Evolutionary conservation across 768 basidiomycete species (phyloP), one percentile per base, ranked within the genome.

Genomic region (Crassisporium funariophilum): DNA sequence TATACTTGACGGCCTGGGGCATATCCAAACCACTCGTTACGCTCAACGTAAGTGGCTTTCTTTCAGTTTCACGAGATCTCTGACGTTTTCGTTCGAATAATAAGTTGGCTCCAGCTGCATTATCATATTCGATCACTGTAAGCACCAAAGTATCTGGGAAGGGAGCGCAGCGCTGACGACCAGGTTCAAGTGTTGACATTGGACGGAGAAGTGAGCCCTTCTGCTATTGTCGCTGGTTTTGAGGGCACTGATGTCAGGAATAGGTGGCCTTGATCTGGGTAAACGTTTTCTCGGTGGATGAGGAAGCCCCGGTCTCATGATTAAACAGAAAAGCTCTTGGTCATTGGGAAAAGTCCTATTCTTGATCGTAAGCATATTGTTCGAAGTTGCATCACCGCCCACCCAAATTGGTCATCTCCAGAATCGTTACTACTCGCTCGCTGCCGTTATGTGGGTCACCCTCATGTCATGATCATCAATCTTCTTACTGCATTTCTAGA

Each of bases 241-340:
- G 6, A n/a, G 23, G n/a, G 22, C 35, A 10, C 23, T 16, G 20
- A 12, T 41, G 15, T 25, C 21, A 5, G 6, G 13, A 9, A 3
- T 53, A 82, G 80, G 59, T 81, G 33, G 68, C 76, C 33, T 61
- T 81, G 23, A 78, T 83, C 33, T 83, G 81, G 81, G 79, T 81
- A 59, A 15, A n/a, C 34, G 41, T 24, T n/a, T 23, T 36, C 29
- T 16, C 4, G n/a, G n/a, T n/a, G n/a, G n/a, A n/a, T n/a, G n/a
- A n/a, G n/a, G n/a, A n/a, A n/a, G n/a, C n/a, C n/a, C n/a, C n/a
- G n/a, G n/a, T n/a, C n/a, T n/a, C n/a, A n/a, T n/a, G n/a, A n/a
- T n/a, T n/a, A n/a, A n/a, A n/a, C 51, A 82, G 81, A 72, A 64
- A 54, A 73, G 77, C 41, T 62, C 73, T n/a, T 82, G 79, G 79